Evolutionary conservation across 2,329 filamentous ascomycete species (phyloP).

Genomic region (Epichloe elymi): DNA sequence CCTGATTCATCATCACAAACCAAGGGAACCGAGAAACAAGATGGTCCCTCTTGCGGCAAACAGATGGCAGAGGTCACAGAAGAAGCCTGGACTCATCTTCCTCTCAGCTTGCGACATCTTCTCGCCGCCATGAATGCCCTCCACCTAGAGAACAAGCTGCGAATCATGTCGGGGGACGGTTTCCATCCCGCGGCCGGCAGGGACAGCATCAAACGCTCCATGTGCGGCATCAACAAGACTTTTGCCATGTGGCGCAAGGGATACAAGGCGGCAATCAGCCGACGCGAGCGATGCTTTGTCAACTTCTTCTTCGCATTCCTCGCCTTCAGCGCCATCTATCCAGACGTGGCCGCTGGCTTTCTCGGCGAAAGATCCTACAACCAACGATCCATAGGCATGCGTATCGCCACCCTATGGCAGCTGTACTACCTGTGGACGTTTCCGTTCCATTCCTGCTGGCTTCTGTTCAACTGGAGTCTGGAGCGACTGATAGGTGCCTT

Average conservation of each 20-base stretch:
- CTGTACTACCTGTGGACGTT: conserved; percentile 9
- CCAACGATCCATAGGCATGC: conserved; percentile 10
- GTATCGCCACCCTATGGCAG: conserved; percentile 9
- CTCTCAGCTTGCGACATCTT: neutral
- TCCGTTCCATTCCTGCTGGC: conserved; percentile 8
- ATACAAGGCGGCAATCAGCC: conserved; percentile 7
- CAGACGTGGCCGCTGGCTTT: conserved; percentile 9
- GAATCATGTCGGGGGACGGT: conserved; percentile 1
- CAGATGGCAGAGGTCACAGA: conserved; percentile 2
- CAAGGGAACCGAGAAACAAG: neutral
- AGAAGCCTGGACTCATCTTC: conserved; percentile 8
- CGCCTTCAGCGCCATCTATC: conserved; percentile 9
- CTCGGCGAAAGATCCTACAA: conserved; percentile 11
- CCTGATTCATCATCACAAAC: neutral
- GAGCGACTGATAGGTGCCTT: conserved; percentile 10
- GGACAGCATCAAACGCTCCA: conserved; percentile 4
- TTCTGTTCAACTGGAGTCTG: conserved; percentile 12
- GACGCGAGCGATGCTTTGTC: conserved; percentile 6
- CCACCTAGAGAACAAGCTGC: conserved; percentile 8
- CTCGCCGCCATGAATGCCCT: conserved; percentile 8
- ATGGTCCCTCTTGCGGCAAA: neutral
- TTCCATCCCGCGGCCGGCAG: conserved; percentile 8
- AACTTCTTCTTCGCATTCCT: conserved; percentile 11
- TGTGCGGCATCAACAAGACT: conserved; percentile 6
- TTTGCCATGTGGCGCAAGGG: conserved; percentile 9